Evolutionary conservation across 2,329 filamentous ascomycete species (phyloP).

Genomic region (Trichophyton equinum): DNA sequence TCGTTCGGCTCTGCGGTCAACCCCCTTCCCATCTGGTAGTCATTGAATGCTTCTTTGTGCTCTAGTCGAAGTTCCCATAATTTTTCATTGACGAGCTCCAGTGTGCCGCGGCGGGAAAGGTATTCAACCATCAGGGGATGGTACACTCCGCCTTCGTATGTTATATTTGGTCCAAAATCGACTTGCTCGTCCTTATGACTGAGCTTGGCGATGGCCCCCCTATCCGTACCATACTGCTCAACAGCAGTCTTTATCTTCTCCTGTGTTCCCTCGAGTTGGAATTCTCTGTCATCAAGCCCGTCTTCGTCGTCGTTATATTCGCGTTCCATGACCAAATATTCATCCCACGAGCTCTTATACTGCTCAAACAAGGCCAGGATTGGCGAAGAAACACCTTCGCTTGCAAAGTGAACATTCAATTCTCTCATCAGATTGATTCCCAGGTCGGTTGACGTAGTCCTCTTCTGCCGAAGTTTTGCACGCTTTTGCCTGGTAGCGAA

Average conservation of each 20-base stretch:
- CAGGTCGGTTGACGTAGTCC: slow-evolving; percentile 17
- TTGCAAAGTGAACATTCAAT: slow-evolving; percentile 14
- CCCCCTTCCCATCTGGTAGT: slow-evolving; percentile 1
- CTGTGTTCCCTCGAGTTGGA: slow-evolving; percentile 15
- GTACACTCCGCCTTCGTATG: neutral
- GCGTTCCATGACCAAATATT: slow-evolving; percentile 18
- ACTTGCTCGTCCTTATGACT: neutral
- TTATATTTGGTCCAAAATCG: neutral
- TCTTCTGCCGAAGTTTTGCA: slow-evolving; percentile 15
- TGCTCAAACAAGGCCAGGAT: slow-evolving; percentile 14
- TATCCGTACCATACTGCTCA: slow-evolving; percentile 1
- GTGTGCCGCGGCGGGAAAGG: slow-evolving; percentile 4
- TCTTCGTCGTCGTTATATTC: slow-evolving; percentile 19
- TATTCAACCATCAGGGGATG: slow-evolving; percentile 8
- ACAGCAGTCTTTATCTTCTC: slow-evolving; percentile 10
- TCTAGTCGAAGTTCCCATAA: slow-evolving; percentile 7
- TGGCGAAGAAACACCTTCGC: neutral
- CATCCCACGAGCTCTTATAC: slow-evolving; percentile 15
- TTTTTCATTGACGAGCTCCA: slow-evolving; percentile 3
- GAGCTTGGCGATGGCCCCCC: neutral
- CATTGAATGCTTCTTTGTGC: slow-evolving; percentile 3
- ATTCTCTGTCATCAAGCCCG: slow-evolving; percentile 19
- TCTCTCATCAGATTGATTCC: slow-evolving; percentile 16
- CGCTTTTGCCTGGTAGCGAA: slow-evolving; percentile 10
- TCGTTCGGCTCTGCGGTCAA: neutral